Conservation (phyloP, 2,329 filamentous ascomycete species). For the Cladosporium sphaerospermum region DNA sequence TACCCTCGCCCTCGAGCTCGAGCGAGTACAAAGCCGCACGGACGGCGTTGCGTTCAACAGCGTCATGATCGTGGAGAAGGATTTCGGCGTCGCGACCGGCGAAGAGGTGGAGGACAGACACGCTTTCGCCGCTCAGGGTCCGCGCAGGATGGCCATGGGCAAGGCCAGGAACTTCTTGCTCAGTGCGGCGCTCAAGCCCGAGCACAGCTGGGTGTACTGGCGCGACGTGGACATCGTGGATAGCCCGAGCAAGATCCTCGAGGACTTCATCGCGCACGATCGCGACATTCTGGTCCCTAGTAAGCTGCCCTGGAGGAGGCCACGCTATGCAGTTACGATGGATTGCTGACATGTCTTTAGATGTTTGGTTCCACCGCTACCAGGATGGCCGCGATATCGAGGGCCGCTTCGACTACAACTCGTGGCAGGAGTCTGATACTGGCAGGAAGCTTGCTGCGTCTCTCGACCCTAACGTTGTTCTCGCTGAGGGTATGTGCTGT, state of each 20-base stretch:
- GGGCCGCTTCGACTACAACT: constrained; percentile 98
- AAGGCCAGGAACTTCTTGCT: constrained; percentile 89
- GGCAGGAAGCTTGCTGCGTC: constrained; percentile 66
- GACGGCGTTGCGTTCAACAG: constrained; percentile 81
- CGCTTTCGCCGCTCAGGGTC: constrained; percentile 78
- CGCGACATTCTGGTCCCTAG: constrained; percentile 90
- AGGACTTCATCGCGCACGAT: constrained; percentile 93
- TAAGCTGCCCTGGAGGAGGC: constrained; percentile 48
- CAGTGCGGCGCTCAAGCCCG: constrained; percentile 73
- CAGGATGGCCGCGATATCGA: constrained; percentile 74
- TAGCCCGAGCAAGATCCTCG: constrained; percentile 77
- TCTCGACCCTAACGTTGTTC: constrained; percentile 71
- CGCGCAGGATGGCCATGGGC: constrained; percentile 83
- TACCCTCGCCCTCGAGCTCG: constrained; percentile 75
- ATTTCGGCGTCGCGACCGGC: constrained; percentile 70
- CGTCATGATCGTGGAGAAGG: constrained; percentile 79
- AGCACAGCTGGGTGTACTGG: constrained; percentile 99
- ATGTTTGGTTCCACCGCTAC: constrained; percentile 96
- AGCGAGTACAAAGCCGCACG: constrained; percentile 72
- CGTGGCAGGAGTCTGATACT: constrained; percentile 91
- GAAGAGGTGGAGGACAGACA: constrained; percentile 81
- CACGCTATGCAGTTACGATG: background rate
- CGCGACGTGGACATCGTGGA: constrained; percentile 94
- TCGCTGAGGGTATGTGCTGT: constrained; percentile 67
- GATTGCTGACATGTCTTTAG: constrained; percentile 40